Conservation (phyloP, 805 yeast genomes). For the Tanozyma kutaoensis region DNA sequence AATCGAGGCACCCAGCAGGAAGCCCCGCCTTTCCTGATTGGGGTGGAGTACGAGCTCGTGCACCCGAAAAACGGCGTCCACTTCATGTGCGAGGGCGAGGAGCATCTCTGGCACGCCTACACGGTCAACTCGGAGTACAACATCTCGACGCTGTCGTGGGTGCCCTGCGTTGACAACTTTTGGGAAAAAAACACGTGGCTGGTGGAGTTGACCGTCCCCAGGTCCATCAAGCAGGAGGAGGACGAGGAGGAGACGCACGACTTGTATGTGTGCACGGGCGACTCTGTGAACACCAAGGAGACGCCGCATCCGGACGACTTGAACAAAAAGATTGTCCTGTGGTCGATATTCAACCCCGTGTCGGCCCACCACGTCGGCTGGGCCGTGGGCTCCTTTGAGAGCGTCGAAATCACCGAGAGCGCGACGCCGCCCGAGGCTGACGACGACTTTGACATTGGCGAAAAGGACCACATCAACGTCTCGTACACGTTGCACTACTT, state of each 20-base stretch:
- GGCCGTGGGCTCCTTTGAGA: constrained; percentile 82
- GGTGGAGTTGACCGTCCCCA: constrained; percentile 72
- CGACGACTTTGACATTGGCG: constrained; percentile 18
- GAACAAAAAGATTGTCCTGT: constrained; percentile 61
- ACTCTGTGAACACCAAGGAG: constrained; percentile 50
- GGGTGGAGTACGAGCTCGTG: constrained; percentile 49
- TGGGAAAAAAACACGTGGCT: constrained; percentile 92
- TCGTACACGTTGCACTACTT: constrained; percentile 47
- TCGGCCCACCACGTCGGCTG: constrained; percentile 93
- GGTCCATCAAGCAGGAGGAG: constrained; percentile 55
- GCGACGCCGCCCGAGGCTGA: no score
- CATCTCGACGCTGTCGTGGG: constrained; percentile 88
- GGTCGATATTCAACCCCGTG: constrained; percentile 68
- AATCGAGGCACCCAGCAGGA: constrained; percentile 16
- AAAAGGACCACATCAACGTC: constrained; percentile 15
- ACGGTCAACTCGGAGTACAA: constrained; percentile 71
- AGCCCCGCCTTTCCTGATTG: constrained; percentile 63
- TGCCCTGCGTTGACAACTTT: constrained; percentile 84
- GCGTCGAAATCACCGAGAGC: constrained; percentile 31
- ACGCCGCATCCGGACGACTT: constrained; percentile 64
- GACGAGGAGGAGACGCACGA: constrained; percentile 37
- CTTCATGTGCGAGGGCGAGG: constrained; percentile 53
- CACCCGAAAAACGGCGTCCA: constrained; percentile 65
- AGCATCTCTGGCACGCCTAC: constrained; percentile 67
- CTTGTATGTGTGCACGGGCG: constrained; percentile 58